Percentiles rank a stretch among this genome's conserved stretches.
phyloP scores from a whole-genome alignment of 306 rosid genomes.

The Herpetospermum pedunculosum region DNA sequence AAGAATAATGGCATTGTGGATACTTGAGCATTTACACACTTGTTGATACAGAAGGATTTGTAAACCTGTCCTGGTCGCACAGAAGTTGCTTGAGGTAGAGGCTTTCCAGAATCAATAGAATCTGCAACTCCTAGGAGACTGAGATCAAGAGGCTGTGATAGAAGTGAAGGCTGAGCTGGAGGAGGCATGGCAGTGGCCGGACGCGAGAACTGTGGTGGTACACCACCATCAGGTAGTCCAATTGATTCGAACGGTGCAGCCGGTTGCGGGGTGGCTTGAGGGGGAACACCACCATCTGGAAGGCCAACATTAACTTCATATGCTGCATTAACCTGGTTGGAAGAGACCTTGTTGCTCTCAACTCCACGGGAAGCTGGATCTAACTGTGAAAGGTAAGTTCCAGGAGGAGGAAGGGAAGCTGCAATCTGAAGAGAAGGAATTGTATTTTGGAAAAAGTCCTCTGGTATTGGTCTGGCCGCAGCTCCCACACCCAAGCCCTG shows the following conservation, averaged over 20 bases:
- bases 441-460: conserved; percentile 95
- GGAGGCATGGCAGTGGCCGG: conserved; percentile 35
- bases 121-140: conserved; percentile 64
- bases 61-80: conserved; percentile 95
- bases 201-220: conserved; percentile 58
- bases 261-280: conserved; percentile 51
- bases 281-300: conserved; percentile 61
- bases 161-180: conserved; percentile 38
- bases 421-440: conserved; percentile 87
- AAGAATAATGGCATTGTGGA: background rate
- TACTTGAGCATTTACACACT: background rate
- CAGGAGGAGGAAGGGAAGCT: conserved; percentile 71
- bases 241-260: conserved; percentile 28
- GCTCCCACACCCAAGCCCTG: conserved; percentile 29
- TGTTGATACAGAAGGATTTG: background rate
- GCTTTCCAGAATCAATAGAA: conserved; percentile 51
- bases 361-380: conserved; percentile 36
- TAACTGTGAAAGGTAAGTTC: conserved; percentile 71
- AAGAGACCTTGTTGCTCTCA: conserved; percentile 31
- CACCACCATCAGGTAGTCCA: conserved; percentile 88
- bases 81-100: conserved; percentile 52
- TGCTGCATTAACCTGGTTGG: conserved; percentile 35
- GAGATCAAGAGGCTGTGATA: conserved; percentile 85
- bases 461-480: conserved; percentile 74
- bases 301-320: conserved; percentile 33